Conservation (phyloP, 306 rosid species). For the Rosa multiflora region DNA sequence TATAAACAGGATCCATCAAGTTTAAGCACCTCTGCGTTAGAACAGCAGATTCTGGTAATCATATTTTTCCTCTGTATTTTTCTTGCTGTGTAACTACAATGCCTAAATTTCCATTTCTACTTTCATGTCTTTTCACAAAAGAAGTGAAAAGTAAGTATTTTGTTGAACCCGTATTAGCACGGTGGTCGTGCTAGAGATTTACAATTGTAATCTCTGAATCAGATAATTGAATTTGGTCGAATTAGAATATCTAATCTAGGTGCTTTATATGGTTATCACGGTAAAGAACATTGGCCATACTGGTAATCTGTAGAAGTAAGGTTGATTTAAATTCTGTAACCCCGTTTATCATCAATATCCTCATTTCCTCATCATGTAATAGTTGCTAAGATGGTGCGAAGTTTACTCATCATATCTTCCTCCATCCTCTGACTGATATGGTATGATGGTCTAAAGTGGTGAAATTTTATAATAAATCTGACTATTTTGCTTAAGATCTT, state of each 20-base stretch:
- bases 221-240: background rate
- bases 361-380: background rate
- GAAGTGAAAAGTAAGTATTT: background rate
- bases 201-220: background rate
- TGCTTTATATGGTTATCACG: background rate
- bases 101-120: background rate
- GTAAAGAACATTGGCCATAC: background rate
- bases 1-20: conserved; percentile 58
- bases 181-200: background rate
- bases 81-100: background rate
- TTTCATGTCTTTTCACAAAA: background rate
- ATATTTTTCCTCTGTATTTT: conserved; percentile 23
- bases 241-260: background rate
- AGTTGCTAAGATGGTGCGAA: background rate
- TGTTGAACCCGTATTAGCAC: background rate
- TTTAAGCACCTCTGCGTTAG: conserved; percentile 65
- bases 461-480: background rate
- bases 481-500: background rate
- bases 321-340: background rate
- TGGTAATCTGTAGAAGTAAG: background rate
- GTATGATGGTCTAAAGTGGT: background rate
- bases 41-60: conserved; percentile 92
- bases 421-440: background rate
- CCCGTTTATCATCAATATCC: background rate
- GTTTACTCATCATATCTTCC: background rate